Percentiles rank a stretch among this genome's conserved stretches.
Conservation (phyloP, 202 grass and related monocot genomes). For the Panicum virgatum region DNA sequence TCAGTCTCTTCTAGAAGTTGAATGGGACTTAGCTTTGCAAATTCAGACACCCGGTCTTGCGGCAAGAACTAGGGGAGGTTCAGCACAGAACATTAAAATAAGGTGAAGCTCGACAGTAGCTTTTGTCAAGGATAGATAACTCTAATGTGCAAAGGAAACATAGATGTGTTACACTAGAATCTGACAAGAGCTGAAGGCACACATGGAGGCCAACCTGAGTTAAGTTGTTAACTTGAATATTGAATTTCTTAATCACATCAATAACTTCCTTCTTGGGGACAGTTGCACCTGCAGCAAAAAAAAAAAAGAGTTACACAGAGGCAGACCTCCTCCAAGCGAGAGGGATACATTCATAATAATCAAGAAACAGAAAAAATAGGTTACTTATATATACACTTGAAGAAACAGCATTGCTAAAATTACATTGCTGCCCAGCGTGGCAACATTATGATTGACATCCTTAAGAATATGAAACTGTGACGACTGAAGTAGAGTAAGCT, state of each 20-base stretch:
- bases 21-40: slow-evolving; percentile 84
- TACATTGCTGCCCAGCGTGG: neutral
- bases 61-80: slow-evolving; percentile 73
- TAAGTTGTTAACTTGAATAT: slow-evolving; percentile 97
- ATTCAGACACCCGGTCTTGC: slow-evolving; percentile 88
- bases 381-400: neutral
- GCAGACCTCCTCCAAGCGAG: neutral
- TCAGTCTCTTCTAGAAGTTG: slow-evolving; percentile 94
- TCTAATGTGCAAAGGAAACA: neutral
- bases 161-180: neutral
- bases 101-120: neutral
- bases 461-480: neutral
- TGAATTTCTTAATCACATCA: slow-evolving; percentile 77
- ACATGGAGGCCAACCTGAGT: slow-evolving; percentile 65
- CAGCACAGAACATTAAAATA: slow-evolving; percentile 18
- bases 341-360: neutral
- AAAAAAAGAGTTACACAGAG: slow-evolving; percentile 12
- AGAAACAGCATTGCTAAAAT: neutral
- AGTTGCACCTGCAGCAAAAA: slow-evolving; percentile 50
- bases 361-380: neutral
- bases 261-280: slow-evolving; percentile 73
- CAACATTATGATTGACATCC: neutral
- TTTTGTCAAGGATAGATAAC: neutral
- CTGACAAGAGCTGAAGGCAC: neutral
- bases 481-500: neutral